phyloP scores from a whole-genome alignment of 2,329 filamentous ascomycete genomes.

The Exophiala aquamarina region DNA sequence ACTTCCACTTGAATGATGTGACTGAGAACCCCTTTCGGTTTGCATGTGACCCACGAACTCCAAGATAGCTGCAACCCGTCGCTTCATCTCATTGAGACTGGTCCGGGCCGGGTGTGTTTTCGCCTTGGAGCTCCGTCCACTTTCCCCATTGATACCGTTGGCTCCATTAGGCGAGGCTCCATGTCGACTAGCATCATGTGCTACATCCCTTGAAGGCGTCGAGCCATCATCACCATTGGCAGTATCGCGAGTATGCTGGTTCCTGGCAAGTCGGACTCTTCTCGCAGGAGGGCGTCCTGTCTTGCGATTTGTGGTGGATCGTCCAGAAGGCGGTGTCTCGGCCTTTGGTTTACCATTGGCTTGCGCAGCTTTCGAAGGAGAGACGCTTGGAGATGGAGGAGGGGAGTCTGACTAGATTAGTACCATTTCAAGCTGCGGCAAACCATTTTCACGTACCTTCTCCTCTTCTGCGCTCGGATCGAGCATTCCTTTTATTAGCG shows the following conservation, averaged over 20 bases:
- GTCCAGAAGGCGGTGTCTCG: constrained; percentile 40
- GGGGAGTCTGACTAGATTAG: constrained; percentile 62
- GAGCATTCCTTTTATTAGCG: constrained; percentile 75
- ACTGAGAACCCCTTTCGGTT: constrained; percentile 72
- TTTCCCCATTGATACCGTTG: constrained; percentile 58
- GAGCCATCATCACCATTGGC: constrained; percentile 53
- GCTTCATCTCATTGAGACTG: constrained; percentile 85
- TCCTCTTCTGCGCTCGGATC: constrained; percentile 74
- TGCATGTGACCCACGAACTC: constrained; percentile 90
- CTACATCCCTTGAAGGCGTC: constrained; percentile 30
- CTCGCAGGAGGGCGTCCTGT: constrained; percentile 64
- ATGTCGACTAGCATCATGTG: constrained; percentile 25
- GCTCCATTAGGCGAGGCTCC: constrained; percentile 40
- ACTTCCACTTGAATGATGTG: constrained; percentile 35
- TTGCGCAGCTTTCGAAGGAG: constrained; percentile 46
- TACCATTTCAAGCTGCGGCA: neutral
- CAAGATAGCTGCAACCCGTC: constrained; percentile 77
- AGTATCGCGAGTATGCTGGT: constrained; percentile 81
- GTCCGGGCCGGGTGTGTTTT: constrained; percentile 59
- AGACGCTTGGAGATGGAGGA: constrained; percentile 63
- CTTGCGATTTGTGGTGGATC: constrained; percentile 59
- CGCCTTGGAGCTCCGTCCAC: constrained; percentile 60
- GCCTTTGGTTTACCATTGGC: constrained; percentile 43
- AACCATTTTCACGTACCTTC: constrained; percentile 61
- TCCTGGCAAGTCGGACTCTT: constrained; percentile 67